Percentiles rank a stretch among this genome's conserved stretches.
Conservation (phyloP, 2,329 filamentous ascomycete genomes). For the Dothidotthia symphoricarpi region DNA sequence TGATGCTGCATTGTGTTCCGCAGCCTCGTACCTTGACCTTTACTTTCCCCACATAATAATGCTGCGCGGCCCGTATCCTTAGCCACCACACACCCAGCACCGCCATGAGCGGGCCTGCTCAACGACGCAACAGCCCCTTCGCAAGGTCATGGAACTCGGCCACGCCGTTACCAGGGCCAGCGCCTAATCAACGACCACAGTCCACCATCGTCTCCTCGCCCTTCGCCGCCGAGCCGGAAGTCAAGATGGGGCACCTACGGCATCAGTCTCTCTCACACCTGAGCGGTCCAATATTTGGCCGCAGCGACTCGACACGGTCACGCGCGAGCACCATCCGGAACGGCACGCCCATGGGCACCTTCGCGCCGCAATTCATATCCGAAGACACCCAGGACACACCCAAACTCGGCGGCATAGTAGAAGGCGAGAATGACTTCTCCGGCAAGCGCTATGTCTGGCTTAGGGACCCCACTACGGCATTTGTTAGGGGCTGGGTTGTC, state of each 20-base stretch:
- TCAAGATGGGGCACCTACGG: constrained; percentile 58
- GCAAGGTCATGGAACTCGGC: constrained; percentile 56
- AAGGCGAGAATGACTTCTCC: constrained; percentile 98
- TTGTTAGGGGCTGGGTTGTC: constrained; percentile 88
- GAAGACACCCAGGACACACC: constrained; percentile 67
- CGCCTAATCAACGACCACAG: constrained; percentile 61
- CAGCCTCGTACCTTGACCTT: constrained; percentile 7
- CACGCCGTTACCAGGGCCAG: constrained; percentile 59
- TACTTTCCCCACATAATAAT: constrained; percentile 23
- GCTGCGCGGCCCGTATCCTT: constrained; percentile 11
- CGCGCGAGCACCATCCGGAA: constrained; percentile 65
- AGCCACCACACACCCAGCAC: constrained; percentile 12
- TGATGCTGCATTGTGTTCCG: constrained; percentile 11
- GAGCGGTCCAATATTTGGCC: constrained; percentile 35
- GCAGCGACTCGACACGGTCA: constrained; percentile 37
- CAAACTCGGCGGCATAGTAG: constrained; percentile 66
- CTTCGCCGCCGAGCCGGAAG: constrained; percentile 42
- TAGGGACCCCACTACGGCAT: constrained; percentile 80
- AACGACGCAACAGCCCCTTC: constrained; percentile 73
- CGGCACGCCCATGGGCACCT: constrained; percentile 71
- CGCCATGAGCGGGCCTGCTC: constrained; percentile 56
- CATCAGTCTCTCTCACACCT: constrained; percentile 64
- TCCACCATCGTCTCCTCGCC: constrained; percentile 71
- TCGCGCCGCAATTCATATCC: constrained; percentile 92
- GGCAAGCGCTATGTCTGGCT: constrained; percentile 99